Evolutionary conservation across 2,329 filamentous ascomycete species (phyloP), one percentile per base, ranked within the genome.

Genomic region (Coniochaeta sp.): DNA sequence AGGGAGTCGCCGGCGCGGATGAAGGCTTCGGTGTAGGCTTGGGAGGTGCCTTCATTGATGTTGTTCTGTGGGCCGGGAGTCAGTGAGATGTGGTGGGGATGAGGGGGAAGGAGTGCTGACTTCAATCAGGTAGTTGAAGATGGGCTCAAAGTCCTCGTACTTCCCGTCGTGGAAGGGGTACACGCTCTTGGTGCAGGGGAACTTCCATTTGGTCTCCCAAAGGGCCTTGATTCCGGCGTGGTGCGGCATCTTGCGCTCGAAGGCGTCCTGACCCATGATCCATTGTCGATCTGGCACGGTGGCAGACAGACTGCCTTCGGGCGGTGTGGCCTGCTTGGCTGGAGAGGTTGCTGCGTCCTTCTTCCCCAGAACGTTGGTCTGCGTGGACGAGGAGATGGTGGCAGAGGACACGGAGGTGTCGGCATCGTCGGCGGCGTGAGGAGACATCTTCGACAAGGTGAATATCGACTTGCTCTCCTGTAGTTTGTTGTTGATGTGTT

Each of bases 151-250:
- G 66, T 91, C 87, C 52, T 81, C 74, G 53, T 78, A 77, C 4
- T 75, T 71, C 48, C 83, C 81, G 66, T 90, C 87, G 71, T 90
- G 87, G 73, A 91, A 91, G 0, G 85, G 84, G 59, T 88, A 87
- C 8, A 89, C 74, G 52, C 81, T 76, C 68, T 82, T 83, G 31
- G 67, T 66, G 64, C 79, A 82, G 5, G 83, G 83, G 58, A 77
- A 72, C 67, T 83, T 83, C 86, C 86, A 91, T 67, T 88, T 89
- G 6, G 82, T 87, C 68, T 88, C 83, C 86, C 87, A 91, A 26
- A 87, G 69, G 9, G 76, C 76, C 61, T 78, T 71, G 57, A 85
- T 82, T 22, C 77, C 78, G 30, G 74, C 71, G 57, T 84, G 79
- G 61, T 85, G 82, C 16, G 81, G 74, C 73, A 76, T 75, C 54